A percentile compares a stretch with the other conserved stretches of the same genome.
Evolutionary conservation across 2,329 filamentous ascomycete species (phyloP).

Genomic region (Fusarium siculi): DNA sequence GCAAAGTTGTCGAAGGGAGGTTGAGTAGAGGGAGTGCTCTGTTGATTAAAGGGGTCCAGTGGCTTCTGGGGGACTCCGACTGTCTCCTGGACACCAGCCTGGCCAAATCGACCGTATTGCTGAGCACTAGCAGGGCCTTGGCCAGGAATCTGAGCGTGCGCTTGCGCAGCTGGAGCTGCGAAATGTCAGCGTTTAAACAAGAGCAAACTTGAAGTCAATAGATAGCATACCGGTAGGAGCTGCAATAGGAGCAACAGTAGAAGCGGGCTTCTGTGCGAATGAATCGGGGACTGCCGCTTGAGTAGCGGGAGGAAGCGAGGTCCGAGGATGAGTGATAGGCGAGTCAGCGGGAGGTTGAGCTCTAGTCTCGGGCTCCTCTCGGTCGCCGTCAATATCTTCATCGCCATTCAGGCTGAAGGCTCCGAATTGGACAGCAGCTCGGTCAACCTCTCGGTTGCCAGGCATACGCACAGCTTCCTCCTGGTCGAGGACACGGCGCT

Average conservation of each 20-base stretch:
- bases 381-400: constrained; percentile 91
- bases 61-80: constrained; percentile 76
- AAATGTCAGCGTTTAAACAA: constrained; percentile 18
- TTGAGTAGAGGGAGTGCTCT: constrained; percentile 62
- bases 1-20: constrained; percentile 71
- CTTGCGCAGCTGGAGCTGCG: constrained; percentile 52
- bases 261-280: constrained; percentile 66
- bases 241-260: constrained; percentile 55
- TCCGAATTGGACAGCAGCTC: constrained; percentile 93
- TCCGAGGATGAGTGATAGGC: constrained; percentile 84
- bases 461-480: constrained; percentile 99
- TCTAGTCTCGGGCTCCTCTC: constrained; percentile 94
- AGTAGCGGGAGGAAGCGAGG: constrained; percentile 81
- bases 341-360: constrained; percentile 94
- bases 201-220: not conserved
- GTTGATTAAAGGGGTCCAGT: constrained; percentile 87
- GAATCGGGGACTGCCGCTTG: constrained; percentile 67
- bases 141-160: constrained; percentile 47
- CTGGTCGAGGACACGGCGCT: constrained; percentile 89
- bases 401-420: constrained; percentile 91
- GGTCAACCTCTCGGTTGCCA: constrained; percentile 92
- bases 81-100: constrained; percentile 69
- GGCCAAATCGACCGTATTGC: constrained; percentile 77
- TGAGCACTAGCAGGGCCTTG: constrained; percentile 69
- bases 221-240: constrained; percentile 48